These are phyloP conservation scores for Nicotiana paniculata DNA, from an alignment of 257 asterid species.

Conservation along the genomic window DNA sequence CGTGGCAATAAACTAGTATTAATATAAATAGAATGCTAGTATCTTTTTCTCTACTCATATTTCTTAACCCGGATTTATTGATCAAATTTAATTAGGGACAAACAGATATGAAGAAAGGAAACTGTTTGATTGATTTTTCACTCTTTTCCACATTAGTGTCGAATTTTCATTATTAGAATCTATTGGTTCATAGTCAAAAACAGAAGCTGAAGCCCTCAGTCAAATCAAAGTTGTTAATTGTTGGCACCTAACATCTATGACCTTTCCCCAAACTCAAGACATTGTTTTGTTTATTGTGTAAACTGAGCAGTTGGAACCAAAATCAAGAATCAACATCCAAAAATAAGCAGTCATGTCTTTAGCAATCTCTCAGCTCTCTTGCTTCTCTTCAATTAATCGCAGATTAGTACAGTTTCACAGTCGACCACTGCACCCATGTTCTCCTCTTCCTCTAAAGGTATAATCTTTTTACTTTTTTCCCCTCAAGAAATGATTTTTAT, in stretches of 20 bases:
- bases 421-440: constrained; percentile 11
- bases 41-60: too few species aligned
- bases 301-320: neutral
- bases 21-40: too few species aligned
- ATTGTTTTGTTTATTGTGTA: neutral
- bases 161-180: neutral
- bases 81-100: too few species aligned
- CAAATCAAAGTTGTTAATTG: neutral
- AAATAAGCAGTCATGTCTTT: constrained; percentile 19
- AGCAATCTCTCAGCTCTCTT: constrained; percentile 29
- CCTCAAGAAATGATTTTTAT: neutral
- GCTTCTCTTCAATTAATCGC: constrained; percentile 23
- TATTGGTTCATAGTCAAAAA: neutral
- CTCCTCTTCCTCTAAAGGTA: constrained; percentile 21
- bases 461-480: neutral
- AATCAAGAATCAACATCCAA: neutral
- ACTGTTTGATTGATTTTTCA: too few species aligned
- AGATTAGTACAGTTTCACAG: constrained; percentile 11
- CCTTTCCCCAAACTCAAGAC: neutral
- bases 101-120: too few species aligned
- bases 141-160: too few species aligned
- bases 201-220: neutral
- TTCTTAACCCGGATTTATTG: too few species aligned
- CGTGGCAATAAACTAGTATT: too few species aligned
- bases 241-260: neutral